A percentile compares a stretch with the other conserved stretches of the same genome.
Conservation (phyloP, 73 alveolate genomes). For the Urostyla sp. region DNA sequence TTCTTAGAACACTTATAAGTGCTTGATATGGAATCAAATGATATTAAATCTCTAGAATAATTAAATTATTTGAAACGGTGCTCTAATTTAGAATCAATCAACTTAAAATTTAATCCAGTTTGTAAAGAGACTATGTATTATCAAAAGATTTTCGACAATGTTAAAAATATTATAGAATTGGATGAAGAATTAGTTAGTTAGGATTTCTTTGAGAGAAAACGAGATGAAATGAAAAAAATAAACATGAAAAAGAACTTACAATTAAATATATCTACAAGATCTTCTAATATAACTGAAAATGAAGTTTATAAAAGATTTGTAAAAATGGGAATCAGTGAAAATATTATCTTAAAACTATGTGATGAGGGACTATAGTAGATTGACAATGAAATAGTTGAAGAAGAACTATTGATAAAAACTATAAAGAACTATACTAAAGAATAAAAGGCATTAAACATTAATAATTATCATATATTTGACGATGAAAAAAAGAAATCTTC, state of each 20-base stretch:
- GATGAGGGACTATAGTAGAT: slow-evolving; percentile 32
- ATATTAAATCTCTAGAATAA: slow-evolving; percentile 29
- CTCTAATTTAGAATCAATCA: slow-evolving; percentile 4
- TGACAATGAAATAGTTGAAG: slow-evolving; percentile 52
- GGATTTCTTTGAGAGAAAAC: slow-evolving; percentile 33
- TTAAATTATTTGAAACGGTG: slow-evolving; percentile 30
- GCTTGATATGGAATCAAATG: slow-evolving; percentile 63
- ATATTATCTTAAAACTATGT: slow-evolving; percentile 2
- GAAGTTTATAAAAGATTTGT: slow-evolving; percentile 6
- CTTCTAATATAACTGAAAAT: background rate
- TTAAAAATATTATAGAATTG: background rate
- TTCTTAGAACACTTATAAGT: slow-evolving; percentile 52
- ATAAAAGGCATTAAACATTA: slow-evolving; percentile 26
- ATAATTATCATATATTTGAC: too few relatives aligned
- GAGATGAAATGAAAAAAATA: slow-evolving; percentile 1
- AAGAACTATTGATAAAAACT: slow-evolving; percentile 39
- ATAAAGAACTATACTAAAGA: slow-evolving; percentile 11
- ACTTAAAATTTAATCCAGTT: slow-evolving; percentile 57
- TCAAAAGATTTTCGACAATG: slow-evolving; percentile 5
- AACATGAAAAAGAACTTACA: background rate
- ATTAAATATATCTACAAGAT: background rate
- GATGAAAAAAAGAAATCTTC: too few relatives aligned
- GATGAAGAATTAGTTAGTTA: slow-evolving; percentile 33
- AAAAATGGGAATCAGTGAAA: slow-evolving; percentile 24
- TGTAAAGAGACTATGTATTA: slow-evolving; percentile 33